Conservation (phyloP, 352 stramenopile species). For the Thraustochytrium sp. region DNA sequence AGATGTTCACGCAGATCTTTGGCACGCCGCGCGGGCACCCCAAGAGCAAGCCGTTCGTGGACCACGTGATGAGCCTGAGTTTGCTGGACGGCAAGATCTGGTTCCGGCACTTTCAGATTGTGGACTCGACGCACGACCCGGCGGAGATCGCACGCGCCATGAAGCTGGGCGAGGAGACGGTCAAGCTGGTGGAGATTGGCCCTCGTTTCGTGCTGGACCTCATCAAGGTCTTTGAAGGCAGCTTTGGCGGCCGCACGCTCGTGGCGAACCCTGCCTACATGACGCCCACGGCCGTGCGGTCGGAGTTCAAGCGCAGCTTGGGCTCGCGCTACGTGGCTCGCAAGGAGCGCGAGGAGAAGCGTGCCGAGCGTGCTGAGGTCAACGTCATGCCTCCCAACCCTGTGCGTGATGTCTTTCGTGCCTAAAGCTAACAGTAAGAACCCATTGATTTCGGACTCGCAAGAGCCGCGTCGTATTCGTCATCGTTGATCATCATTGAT, state of each 20-base stretch:
- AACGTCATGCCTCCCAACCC: conserved; percentile 15
- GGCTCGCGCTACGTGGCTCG: neutral
- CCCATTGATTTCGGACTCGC: no score
- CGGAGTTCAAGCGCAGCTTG: neutral
- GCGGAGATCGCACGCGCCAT: neutral
- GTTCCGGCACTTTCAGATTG: conserved; percentile 97
- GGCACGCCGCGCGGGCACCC: conserved; percentile 95
- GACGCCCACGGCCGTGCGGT: conserved; percentile 62
- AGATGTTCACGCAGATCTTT: conserved; percentile 88
- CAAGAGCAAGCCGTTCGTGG: conserved; percentile 99
- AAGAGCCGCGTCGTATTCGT: no score
- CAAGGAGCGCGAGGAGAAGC: neutral
- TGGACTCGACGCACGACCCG: conserved; percentile 57
- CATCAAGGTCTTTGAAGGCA: conserved; percentile 97
- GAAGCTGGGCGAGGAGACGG: conserved; percentile 70
- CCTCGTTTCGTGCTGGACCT: conserved; percentile 96
- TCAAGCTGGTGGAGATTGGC: conserved; percentile 97
- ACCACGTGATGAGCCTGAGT: conserved; percentile 96
- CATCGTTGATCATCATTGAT: no score
- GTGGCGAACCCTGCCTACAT: conserved; percentile 97
- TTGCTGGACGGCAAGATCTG: conserved; percentile 89
- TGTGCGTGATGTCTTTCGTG: conserved; percentile 13
- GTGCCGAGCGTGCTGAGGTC: neutral
- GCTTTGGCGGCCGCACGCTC: conserved; percentile 94
- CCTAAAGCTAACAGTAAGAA: no score